Evolutionary conservation across 176 grass and related monocot genomes (phyloP).

Genomic region (Eremochloa ophiuroides): DNA sequence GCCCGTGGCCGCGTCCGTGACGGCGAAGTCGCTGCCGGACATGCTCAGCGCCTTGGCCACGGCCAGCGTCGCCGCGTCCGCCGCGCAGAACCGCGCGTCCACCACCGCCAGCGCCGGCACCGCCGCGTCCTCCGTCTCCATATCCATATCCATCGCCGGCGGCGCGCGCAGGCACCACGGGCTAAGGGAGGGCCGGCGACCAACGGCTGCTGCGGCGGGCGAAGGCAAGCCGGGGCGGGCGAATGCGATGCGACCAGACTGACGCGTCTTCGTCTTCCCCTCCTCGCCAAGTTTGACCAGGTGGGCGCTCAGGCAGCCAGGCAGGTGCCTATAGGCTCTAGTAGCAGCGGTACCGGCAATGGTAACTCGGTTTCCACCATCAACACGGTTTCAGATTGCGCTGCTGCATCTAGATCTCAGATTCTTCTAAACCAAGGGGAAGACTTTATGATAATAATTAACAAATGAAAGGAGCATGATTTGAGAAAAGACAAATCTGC

Average conservation of each 20-base stretch:
- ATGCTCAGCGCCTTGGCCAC: slow-evolving; percentile 26
- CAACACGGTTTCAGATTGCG: neutral
- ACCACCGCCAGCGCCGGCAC: slow-evolving; percentile 32
- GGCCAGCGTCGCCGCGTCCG: slow-evolving; percentile 7
- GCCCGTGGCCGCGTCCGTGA: slow-evolving; percentile 21
- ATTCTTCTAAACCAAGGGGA: no score
- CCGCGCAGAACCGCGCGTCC: slow-evolving; percentile 26
- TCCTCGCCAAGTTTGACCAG: neutral
- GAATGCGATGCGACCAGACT: neutral
- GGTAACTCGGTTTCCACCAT: neutral
- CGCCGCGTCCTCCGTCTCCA: slow-evolving; percentile 12
- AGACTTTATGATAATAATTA: no score
- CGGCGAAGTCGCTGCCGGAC: slow-evolving; percentile 11
- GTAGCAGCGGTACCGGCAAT: neutral
- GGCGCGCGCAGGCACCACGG: neutral
- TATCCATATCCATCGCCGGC: neutral
- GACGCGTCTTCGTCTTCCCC: neutral
- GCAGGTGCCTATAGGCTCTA: neutral
- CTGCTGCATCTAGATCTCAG: neutral
- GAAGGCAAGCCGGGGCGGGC: neutral
- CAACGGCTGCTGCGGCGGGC: neutral
- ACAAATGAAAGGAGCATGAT: no score
- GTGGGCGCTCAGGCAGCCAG: neutral
- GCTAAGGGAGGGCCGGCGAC: neutral
- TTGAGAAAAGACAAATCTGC: neutral